Conservation (phyloP, 306 rosid genomes). For the Dalbergia cochinchinensis region DNA sequence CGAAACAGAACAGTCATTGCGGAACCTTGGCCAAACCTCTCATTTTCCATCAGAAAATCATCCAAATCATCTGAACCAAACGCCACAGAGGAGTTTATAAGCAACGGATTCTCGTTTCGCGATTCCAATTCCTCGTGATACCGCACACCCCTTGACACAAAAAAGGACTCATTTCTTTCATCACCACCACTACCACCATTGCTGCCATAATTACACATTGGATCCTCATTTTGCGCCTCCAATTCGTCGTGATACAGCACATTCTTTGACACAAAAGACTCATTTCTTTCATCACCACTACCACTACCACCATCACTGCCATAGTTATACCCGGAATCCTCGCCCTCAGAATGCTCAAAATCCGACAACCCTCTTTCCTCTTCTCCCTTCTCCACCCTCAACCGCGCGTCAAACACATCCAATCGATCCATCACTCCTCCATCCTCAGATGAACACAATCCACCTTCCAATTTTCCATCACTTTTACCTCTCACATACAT, state of each 20-base stretch:
- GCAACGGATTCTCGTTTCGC: conserved; percentile 70
- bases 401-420: conserved; percentile 30
- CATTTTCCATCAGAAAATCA: conserved; percentile 67
- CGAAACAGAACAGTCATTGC: conserved; percentile 42
- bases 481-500: background rate
- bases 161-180: conserved; percentile 28
- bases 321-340: conserved; percentile 68
- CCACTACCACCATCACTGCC: conserved; percentile 55
- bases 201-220: conserved; percentile 8
- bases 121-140: conserved; percentile 43
- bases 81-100: conserved; percentile 81
- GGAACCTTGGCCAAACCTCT: conserved; percentile 41
- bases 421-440: conserved; percentile 13
- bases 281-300: conserved; percentile 39
- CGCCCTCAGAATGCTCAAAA: conserved; percentile 74
- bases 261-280: conserved; percentile 40
- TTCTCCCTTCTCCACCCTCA: conserved; percentile 48
- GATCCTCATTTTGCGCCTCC: conserved; percentile 60
- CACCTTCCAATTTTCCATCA: conserved; percentile 33
- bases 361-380: conserved; percentile 55
- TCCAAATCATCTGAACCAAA: conserved; percentile 85
- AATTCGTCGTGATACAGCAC: conserved; percentile 35
- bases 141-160: conserved; percentile 38
- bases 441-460: conserved; percentile 24
- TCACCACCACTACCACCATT: conserved; percentile 38